Percentiles rank a stretch among this genome's conserved stretches.
Conservation (phyloP, 2,329 filamentous ascomycete species). For the Sporothrix sp. region DNA sequence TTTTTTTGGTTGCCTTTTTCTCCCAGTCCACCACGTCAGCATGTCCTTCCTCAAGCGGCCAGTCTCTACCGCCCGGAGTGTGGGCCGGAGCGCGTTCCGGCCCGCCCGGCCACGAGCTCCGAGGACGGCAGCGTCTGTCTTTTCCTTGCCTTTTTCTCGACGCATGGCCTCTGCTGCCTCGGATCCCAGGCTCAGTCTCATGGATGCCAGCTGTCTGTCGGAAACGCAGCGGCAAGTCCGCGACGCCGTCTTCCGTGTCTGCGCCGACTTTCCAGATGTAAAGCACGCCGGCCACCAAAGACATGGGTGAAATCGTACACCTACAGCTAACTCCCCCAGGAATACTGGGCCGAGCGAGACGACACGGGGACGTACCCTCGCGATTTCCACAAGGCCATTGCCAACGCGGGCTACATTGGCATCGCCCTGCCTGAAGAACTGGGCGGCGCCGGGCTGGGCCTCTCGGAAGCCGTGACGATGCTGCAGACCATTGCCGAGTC, state of each 20-base stretch:
- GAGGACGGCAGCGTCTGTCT: not conserved
- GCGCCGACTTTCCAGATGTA: slow-evolving; percentile 14
- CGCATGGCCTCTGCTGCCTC: not conserved
- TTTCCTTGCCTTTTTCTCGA: not conserved
- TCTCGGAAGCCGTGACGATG: slow-evolving; percentile 80
- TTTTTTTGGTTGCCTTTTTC: not conserved
- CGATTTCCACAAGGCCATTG: slow-evolving; percentile 65
- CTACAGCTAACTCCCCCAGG: slow-evolving; percentile 61
- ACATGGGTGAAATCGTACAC: too few relatives aligned
- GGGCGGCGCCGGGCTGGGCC: slow-evolving; percentile 65
- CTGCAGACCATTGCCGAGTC: slow-evolving; percentile 67
- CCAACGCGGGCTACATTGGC: slow-evolving; percentile 69
- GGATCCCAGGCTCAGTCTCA: slow-evolving; percentile 13
- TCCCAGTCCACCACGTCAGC: not conserved
- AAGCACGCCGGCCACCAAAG: too few relatives aligned
- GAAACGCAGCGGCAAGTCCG: slow-evolving; percentile 16
- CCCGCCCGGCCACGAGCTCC: not conserved
- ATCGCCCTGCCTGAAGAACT: slow-evolving; percentile 67
- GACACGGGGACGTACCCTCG: slow-evolving; percentile 60
- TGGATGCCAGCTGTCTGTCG: slow-evolving; percentile 13
- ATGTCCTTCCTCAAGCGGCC: slow-evolving; percentile 1
- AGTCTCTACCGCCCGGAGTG: not conserved
- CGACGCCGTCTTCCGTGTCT: slow-evolving; percentile 15
- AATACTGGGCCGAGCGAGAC: slow-evolving; percentile 41
- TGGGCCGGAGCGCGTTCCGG: not conserved